These are phyloP conservation scores for Mrakia hoshinonis DNA, from an alignment of 768 basidiomycete genomes.

Conservation along the genomic window DNA sequence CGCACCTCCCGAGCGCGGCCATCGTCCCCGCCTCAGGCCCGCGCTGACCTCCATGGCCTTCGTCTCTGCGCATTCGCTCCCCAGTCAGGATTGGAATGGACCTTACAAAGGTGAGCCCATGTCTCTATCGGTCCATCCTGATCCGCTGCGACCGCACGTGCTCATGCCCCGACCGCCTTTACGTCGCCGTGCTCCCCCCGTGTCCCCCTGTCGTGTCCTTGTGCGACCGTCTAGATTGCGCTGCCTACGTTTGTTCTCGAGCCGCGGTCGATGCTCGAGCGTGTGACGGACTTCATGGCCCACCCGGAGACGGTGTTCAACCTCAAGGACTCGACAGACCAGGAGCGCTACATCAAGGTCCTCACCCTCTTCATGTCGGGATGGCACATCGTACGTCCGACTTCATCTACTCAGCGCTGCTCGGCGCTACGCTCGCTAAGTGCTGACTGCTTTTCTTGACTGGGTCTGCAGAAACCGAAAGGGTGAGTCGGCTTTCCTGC, in stretches of 20 bases:
- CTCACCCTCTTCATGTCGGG: constrained; percentile 94
- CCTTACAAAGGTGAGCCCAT: constrained; percentile 61
- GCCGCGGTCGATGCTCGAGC: constrained; percentile 92
- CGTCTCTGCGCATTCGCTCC: constrained; percentile 7
- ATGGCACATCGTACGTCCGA: constrained; percentile 68
- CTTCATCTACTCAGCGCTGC: too few relatives aligned
- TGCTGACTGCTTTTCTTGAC: not conserved
- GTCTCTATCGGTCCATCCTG: not conserved
- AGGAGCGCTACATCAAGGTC: constrained; percentile 82
- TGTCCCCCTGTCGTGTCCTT: not conserved
- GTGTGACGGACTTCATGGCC: constrained; percentile 98
- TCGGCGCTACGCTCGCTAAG: too few relatives aligned
- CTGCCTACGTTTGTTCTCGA: constrained; percentile 72
- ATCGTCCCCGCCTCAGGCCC: constrained; percentile 37
- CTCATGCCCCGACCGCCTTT: constrained; percentile 40
- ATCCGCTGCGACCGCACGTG: constrained; percentile 48
- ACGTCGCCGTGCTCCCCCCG: constrained; percentile 9
- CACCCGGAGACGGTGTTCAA: constrained; percentile 96
- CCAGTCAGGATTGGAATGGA: constrained; percentile 80
- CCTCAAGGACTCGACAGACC: constrained; percentile 66
- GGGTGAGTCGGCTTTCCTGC: constrained; percentile 45
- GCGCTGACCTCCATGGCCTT: constrained; percentile 22
- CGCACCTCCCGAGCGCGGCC: not conserved
- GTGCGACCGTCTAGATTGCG: constrained; percentile 1
- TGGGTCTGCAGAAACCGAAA: constrained; percentile 58